A percentile compares a stretch with the other conserved stretches of the same genome.
phyloP scores from a whole-genome alignment of 148 eudicot genomes.

The Tetragonia tetragonoides region DNA sequence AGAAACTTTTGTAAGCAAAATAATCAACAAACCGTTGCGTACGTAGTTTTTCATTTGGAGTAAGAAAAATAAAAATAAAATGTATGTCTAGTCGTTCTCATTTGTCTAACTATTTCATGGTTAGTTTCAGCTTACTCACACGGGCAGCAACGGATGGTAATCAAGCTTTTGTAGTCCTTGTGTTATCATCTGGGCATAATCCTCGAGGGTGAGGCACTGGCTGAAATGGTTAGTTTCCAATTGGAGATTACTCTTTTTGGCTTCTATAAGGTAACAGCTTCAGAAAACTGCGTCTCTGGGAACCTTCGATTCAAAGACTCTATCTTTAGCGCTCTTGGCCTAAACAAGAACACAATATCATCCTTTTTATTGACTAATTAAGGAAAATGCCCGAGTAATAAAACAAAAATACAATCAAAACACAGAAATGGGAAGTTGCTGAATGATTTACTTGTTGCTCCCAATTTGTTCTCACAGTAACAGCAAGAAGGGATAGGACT shows the following conservation, averaged over 20 bases:
- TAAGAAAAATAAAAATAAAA: no score
- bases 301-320: conserved; percentile 15
- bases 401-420: no score
- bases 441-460: conserved; percentile 18
- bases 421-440: not conserved
- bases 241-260: not conserved
- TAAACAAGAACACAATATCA: not conserved
- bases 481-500: conserved; percentile 6
- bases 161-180: not conserved
- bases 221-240: not conserved
- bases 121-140: no score
- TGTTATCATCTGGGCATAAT: not conserved
- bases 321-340: conserved; percentile 23
- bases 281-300: conserved; percentile 11
- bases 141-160: no score
- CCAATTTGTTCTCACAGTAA: conserved; percentile 24
- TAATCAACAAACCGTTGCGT: no score
- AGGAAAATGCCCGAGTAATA: not conserved
- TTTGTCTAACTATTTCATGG: no score
- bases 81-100: no score
- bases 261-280: not conserved
- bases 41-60: no score
- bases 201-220: not conserved
- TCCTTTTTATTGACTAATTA: not conserved
- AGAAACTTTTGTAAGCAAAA: no score